Evolutionary conservation across 352 stramenopile genomes (phyloP).

Genomic region (Phytophthora vignae): DNA sequence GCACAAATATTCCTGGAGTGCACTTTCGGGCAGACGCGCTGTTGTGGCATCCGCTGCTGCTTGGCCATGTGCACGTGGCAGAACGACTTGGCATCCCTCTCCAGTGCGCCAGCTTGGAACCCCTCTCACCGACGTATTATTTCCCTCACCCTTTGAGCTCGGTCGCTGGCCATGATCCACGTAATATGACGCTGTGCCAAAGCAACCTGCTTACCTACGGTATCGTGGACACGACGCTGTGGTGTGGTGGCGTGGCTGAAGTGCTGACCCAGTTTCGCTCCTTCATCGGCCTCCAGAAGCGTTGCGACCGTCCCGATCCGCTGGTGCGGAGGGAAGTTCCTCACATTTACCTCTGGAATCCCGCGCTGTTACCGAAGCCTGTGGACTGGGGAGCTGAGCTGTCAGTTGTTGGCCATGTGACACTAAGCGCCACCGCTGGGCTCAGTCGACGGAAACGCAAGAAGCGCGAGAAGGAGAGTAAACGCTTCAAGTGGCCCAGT

Average conservation of each 20-base stretch:
- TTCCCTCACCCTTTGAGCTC: constrained; percentile 46
- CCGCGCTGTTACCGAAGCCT: constrained; percentile 40
- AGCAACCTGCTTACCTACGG: constrained; percentile 41
- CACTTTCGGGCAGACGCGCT: constrained; percentile 49
- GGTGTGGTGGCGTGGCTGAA: constrained; percentile 35
- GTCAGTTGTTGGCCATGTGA: constrained; percentile 40
- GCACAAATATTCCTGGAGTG: constrained; percentile 20
- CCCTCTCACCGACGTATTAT: constrained; percentile 40
- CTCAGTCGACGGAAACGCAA: constrained; percentile 14
- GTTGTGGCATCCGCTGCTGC: constrained; percentile 41
- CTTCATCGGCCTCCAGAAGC: constrained; percentile 37
- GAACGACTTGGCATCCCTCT: constrained; percentile 54
- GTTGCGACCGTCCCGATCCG: constrained; percentile 22
- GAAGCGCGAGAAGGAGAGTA: constrained; percentile 11
- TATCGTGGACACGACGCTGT: constrained; percentile 32
- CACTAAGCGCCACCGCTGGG: constrained; percentile 16
- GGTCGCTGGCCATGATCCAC: constrained; percentile 8
- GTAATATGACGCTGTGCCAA: constrained; percentile 31
- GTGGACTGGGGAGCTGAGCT: constrained; percentile 53
- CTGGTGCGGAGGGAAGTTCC: constrained; percentile 45
- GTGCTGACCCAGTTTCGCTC: constrained; percentile 47
- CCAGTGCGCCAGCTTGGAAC: constrained; percentile 42
- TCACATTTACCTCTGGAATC: constrained; percentile 54
- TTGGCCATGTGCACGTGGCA: constrained; percentile 48
- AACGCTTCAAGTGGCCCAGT: constrained; percentile 10